Evolutionary conservation across 306 rosid species (phyloP), one percentile per base, ranked within the genome.

Genomic region (Gynostemma pentaphyllum): DNA sequence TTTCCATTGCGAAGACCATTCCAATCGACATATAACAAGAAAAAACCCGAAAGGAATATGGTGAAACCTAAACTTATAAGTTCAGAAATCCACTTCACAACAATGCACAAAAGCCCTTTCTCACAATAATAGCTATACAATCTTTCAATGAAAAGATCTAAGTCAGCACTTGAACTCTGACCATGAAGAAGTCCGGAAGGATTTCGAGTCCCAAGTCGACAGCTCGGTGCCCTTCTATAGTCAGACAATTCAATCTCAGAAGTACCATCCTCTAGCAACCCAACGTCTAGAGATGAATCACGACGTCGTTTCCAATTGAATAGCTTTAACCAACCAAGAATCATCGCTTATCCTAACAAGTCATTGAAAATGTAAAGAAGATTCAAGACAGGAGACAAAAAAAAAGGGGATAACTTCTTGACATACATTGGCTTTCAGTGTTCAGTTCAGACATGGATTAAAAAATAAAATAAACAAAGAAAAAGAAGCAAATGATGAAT

Each of bases 141-240:
- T 71, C 94, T 84, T 84, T 92, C 95, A 26, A 88, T 88, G 84
- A 92, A 92, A 41, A 92, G 84, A 76, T 92, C 99, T 80, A 92
- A 76, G 74, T 92, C 99, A 22, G 94, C 78, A 75, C 88, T 88
- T 21, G 87, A 56, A 59, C 90, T 81, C 63, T 92, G 95, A n/a
- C 84, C 90, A 52, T 83, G 78, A 13, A 86, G 90, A 45, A 88
- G 88, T 37, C 86, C 88, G 0, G 99, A 84, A 77, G 99, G 96
- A 73, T 95, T 86, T 77, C 86, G 95, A 32, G 90, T 86, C 1
- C 85, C 88, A 34, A 80, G n/a, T n/a, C n/a, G n/a, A n/a, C n/a
- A 84, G 69, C 86, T 84, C 22, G 84, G 84, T 59, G 77, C 68
- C 76, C 80, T 76, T 72, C 87, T 70, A 36, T 86, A 86, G 39